Evolutionary conservation across 2,329 filamentous ascomycete species (phyloP).

Genomic region (Epichloe scottii): DNA sequence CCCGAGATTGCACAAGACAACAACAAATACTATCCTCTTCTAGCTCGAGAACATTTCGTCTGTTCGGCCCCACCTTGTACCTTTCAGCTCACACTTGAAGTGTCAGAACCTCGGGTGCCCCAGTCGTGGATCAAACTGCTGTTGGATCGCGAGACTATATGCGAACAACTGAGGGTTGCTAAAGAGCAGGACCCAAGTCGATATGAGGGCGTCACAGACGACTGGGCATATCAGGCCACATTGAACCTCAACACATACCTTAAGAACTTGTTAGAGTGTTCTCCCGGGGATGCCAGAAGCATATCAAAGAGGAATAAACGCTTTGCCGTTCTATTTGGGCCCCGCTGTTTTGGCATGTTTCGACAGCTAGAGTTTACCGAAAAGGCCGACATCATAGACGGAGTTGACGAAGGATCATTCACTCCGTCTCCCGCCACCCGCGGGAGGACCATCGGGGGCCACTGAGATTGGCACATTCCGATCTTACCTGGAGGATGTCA

Average conservation of each 20-base stretch:
- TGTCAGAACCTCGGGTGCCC: slow-evolving; percentile 36
- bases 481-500: slow-evolving; percentile 36
- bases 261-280: slow-evolving; percentile 32
- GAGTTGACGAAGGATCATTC: slow-evolving; percentile 26
- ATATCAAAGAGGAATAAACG: slow-evolving; percentile 46
- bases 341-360: slow-evolving; percentile 36
- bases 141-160: slow-evolving; percentile 32
- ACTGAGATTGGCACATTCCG: slow-evolving; percentile 30
- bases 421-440: slow-evolving; percentile 23
- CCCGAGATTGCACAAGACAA: slow-evolving; percentile 12
- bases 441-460: slow-evolving; percentile 18
- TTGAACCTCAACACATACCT: slow-evolving; percentile 38
- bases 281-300: slow-evolving; percentile 24
- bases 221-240: slow-evolving; percentile 28
- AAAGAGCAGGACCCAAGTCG: slow-evolving; percentile 33
- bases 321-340: slow-evolving; percentile 40
- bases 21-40: slow-evolving; percentile 26
- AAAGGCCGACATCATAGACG: slow-evolving; percentile 22
- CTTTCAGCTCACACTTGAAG: slow-evolving; percentile 31
- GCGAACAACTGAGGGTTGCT: slow-evolving; percentile 25
- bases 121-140: slow-evolving; percentile 30
- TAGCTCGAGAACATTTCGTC: slow-evolving; percentile 24
- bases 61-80: slow-evolving; percentile 31
- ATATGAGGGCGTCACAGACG: slow-evolving; percentile 30
- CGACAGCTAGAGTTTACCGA: slow-evolving; percentile 36